phyloP scores from a whole-genome alignment of 169 alveolate species.

The Pseudocohnilembus persalinus region DNA sequence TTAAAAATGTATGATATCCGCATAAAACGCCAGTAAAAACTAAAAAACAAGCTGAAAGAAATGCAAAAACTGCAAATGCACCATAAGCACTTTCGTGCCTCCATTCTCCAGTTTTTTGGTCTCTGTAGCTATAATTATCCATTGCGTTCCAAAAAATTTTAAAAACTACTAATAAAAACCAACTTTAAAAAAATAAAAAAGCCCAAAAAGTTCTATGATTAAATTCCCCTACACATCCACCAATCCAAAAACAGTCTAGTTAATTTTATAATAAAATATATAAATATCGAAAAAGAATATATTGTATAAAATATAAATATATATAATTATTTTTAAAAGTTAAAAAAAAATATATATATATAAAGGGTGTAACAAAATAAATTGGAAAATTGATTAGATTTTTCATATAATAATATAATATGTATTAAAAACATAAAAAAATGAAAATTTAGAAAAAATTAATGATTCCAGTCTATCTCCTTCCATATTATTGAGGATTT shows the following conservation, averaged over 20 bases:
- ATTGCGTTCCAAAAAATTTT: constrained; percentile 11
- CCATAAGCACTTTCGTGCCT: constrained; percentile 14
- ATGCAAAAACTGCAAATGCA: constrained; percentile 18
- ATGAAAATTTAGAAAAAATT: no score
- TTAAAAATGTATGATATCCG: constrained; percentile 32
- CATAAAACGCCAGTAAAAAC: constrained; percentile 38
- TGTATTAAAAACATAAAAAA: no score
- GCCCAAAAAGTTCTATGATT: constrained; percentile 74
- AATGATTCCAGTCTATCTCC: no score
- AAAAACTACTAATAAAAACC: constrained; percentile 13
- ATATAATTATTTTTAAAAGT: background rate
- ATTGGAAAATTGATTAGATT: background rate
- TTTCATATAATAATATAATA: no score
- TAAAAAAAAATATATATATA: no score
- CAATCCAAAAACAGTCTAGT: constrained; percentile 61
- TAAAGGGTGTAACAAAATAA: no score
- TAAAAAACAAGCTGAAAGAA: constrained; percentile 15
- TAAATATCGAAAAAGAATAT: background rate
- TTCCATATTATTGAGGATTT: no score
- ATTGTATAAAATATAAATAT: no score
- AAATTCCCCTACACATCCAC: constrained; percentile 81
- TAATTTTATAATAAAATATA: background rate
- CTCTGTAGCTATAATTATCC: constrained; percentile 7
- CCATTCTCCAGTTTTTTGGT: constrained; percentile 15
- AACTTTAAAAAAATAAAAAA: constrained; percentile 31